Evolutionary conservation across 2,329 filamentous ascomycete genomes (phyloP).

Genomic region (Clonostachys rhizophaga): DNA sequence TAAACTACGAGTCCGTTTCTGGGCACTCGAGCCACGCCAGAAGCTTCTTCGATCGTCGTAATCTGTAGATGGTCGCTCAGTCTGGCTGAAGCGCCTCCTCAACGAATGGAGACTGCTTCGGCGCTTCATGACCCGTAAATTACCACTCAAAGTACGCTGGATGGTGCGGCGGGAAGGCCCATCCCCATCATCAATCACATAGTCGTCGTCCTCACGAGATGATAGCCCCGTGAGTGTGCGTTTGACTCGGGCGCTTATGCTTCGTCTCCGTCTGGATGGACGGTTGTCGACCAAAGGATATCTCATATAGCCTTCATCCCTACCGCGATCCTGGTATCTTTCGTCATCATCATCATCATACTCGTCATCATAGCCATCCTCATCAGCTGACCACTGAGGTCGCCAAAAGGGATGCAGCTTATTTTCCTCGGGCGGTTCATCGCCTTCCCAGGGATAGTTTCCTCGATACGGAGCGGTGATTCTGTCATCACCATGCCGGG

Average conservation of each 20-base stretch:
- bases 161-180: slow-evolving; percentile 52
- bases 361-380: slow-evolving; percentile 19
- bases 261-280: slow-evolving; percentile 36
- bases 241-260: slow-evolving; percentile 48
- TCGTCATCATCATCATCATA: slow-evolving; percentile 18
- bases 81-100: slow-evolving; percentile 10
- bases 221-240: slow-evolving; percentile 59
- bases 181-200: slow-evolving; percentile 21
- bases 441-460: slow-evolving; percentile 33
- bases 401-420: slow-evolving; percentile 59
- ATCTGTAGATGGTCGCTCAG: slow-evolving; percentile 26
- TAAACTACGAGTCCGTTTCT: slow-evolving; percentile 13
- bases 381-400: slow-evolving; percentile 39
- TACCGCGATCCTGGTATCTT: slow-evolving; percentile 6
- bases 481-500: background rate
- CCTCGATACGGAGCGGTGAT: slow-evolving; percentile 9
- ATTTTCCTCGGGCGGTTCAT: slow-evolving; percentile 43
- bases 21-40: slow-evolving; percentile 22
- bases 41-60: slow-evolving; percentile 14
- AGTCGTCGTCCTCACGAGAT: slow-evolving; percentile 30
- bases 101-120: slow-evolving; percentile 42
- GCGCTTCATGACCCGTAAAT: slow-evolving; percentile 52
- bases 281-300: slow-evolving; percentile 47
- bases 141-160: slow-evolving; percentile 53
- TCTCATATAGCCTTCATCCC: slow-evolving; percentile 24